Evolutionary conservation across 176 grass and related monocot genomes (phyloP), one percentile per base, ranked within the genome.

Genomic region (Rhynchospora breviuscula): DNA sequence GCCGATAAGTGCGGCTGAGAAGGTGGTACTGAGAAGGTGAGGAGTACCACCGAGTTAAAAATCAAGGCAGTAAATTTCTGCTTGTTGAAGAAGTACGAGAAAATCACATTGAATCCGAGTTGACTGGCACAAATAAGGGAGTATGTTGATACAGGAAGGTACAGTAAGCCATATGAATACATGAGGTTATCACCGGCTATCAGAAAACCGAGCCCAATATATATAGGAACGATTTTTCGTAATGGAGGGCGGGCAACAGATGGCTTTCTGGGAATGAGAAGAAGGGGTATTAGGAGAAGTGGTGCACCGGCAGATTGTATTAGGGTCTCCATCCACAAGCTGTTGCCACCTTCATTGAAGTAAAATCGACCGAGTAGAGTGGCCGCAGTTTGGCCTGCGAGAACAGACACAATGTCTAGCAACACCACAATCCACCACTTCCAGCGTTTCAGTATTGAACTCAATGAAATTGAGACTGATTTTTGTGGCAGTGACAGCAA

Each of bases 121-220:
- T 94, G 92, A 66, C 85, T 91, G 0, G 92, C 92, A 33, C 88
- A 90, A 19, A 97, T 72, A 3, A 97, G 88, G 73, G 95, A 87
- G 89, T 91, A 97, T 60, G 95, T 94, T 63, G 95, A 97, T 17
- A 94, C 92, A 0, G 95, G 95, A 13, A 97, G 90, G 84, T 97
- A 97, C 31, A 79, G 87, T 40, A 97, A 63, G 31, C 87, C 90
- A 69, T 94, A 94, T 11, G 95, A 87, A 84, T 97, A 97, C 95
- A 97, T 94, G 17, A 94, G 85, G 85, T 94, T 92, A 86, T 93
- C 90, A 45, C 52, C 85, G 26, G 84, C 92, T 59, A 83, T 45
- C 12, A 97, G 15, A 56, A 88, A 12, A 0, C 95, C 95, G 0
- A 97, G 0, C 14, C 58, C 75, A 13, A 25, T 17, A 77, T 94